Base-by-base conservation (phyloP, 1,284 basidiomycete genomes). In the Cryptococcus sp. region DNA sequence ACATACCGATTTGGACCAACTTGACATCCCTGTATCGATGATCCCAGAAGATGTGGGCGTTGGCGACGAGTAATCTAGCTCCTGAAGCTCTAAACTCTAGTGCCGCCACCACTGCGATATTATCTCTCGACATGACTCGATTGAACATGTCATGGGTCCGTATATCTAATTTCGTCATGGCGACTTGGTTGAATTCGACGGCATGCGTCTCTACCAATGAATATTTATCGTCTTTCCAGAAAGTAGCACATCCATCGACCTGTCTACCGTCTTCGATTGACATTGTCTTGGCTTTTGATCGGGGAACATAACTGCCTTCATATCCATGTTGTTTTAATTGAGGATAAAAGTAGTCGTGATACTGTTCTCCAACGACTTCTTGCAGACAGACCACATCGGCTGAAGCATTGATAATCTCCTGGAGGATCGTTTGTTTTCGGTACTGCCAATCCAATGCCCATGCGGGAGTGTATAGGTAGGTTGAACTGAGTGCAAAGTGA, bases 111-210 rank as follows among this genome's bases (percentile, higher is more conserved):
- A 94, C 85, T 41, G 91, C 93, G 63, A 98, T 91, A 72, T 98
- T 87, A 78, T 98, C 96, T 74, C 94, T 92, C 61, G 89, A 89
- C 72, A 97, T 85, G 57, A 98, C 92, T 52, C 96, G 90, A 73
- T 98, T 98, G 83, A 98, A 98, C 92, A 98, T 95, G 79, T 98
- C 95, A 71, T 98, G 93, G 4, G 94, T 96, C 79, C 95, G 93
- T 79, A 98, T 95, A 73, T 98, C 95, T 45, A 87, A 84, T 50
- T 92, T 86, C 70, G 92, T 88, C 82, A 98, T 89, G 5, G 94
- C 94, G 58, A 94, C 83, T 56, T 90, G 85, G 75, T 88, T 91
- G 80, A 95, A 99, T 76, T 98, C 96, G 73, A 98, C 84, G 44
- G 95, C 83, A 62, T 94, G 89, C 68, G 90, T 90, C 80, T 98